Conservation (phyloP, 768 basidiomycete genomes). For the Gelatoporia subvermispora region DNA sequence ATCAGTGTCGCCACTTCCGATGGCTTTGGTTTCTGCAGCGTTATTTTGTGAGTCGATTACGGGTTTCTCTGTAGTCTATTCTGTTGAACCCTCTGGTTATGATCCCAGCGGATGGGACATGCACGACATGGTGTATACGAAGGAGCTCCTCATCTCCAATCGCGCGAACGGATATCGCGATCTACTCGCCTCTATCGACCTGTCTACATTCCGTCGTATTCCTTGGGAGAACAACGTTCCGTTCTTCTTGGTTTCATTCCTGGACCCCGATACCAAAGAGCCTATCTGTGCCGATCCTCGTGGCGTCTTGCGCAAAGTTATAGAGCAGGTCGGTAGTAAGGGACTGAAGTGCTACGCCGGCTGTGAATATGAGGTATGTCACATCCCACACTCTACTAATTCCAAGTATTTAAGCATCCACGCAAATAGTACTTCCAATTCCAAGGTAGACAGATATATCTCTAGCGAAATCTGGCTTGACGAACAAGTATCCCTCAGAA, state of each 20-base stretch:
- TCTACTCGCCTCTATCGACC: conserved; percentile 79
- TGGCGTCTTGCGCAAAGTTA: conserved; percentile 62
- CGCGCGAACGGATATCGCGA: conserved; percentile 90
- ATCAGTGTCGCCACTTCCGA: conserved; percentile 70
- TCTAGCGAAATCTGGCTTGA: neutral
- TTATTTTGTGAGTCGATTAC: conserved; percentile 66
- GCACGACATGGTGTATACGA: conserved; percentile 79
- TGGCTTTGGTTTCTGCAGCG: conserved; percentile 92
- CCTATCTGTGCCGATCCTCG: conserved; percentile 84
- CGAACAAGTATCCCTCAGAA: conserved; percentile 41
- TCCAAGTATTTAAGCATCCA: neutral
- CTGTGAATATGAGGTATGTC: conserved; percentile 84
- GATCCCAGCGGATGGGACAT: conserved; percentile 79
- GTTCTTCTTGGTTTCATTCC: conserved; percentile 89
- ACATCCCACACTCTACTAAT: neutral
- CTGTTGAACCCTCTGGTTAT: neutral
- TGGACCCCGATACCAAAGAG: conserved; percentile 78
- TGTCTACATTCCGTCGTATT: conserved; percentile 82
- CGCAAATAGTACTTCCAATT: conserved; percentile 77
- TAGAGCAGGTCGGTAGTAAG: conserved; percentile 40
- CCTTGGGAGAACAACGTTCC: conserved; percentile 91
- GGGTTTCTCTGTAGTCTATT: conserved; percentile 3
- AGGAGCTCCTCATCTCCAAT: conserved; percentile 88
- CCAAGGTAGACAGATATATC: conserved; percentile 51
- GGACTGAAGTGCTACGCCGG: conserved; percentile 75